Evolutionary conservation across 2,329 filamentous ascomycete genomes (phyloP).

Genomic region (Corinectria fuckeliana): DNA sequence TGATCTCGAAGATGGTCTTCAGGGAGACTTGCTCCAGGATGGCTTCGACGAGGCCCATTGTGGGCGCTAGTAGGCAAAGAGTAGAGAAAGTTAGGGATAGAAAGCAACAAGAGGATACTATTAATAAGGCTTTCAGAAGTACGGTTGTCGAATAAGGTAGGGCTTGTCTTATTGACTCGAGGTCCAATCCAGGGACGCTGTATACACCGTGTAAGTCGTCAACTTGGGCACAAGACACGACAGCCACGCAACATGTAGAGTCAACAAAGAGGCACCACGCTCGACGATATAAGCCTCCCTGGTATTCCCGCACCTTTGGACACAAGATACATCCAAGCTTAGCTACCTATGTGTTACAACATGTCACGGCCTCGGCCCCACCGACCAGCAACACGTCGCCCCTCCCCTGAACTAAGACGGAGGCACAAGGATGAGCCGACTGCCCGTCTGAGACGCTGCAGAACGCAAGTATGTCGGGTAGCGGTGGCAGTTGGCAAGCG

Average conservation of each 20-base stretch:
- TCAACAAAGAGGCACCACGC: background rate
- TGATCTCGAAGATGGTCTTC: slow-evolving; percentile 46
- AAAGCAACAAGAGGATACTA: background rate
- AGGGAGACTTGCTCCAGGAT: slow-evolving; percentile 53
- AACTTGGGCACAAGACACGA: background rate
- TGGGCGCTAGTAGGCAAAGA: slow-evolving; percentile 7
- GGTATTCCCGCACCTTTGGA: background rate
- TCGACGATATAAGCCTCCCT: background rate
- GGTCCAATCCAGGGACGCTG: background rate
- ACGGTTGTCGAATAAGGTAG: background rate
- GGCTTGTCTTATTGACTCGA: background rate
- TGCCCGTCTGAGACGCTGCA: slow-evolving; percentile 17
- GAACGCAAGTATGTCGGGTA: background rate
- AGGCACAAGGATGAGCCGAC: slow-evolving; percentile 15
- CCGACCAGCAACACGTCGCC: background rate
- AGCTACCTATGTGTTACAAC: background rate
- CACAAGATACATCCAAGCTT: background rate
- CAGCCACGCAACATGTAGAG: background rate
- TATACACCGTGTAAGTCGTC: background rate
- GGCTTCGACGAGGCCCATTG: slow-evolving; percentile 59
- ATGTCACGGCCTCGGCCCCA: background rate
- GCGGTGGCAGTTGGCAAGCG: background rate
- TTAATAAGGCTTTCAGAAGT: no score
- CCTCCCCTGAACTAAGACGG: slow-evolving; percentile 8
- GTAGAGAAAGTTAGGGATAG: background rate